Percentiles rank a stretch among this genome's conserved stretches.
Conservation (phyloP, 345 rosid species). For the Aethionema arabicum region DNA sequence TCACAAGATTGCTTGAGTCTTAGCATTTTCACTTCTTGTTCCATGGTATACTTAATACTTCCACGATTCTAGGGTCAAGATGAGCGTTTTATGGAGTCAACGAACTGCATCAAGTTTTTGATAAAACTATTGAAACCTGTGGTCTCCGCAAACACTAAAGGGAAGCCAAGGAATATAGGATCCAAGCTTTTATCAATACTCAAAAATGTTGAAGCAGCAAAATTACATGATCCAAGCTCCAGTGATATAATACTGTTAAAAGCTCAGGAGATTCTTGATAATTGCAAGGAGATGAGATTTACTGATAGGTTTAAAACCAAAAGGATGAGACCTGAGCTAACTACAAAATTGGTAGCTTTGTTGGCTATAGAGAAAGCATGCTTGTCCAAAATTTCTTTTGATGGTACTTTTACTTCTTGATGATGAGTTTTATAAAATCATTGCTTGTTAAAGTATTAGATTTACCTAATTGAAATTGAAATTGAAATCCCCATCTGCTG, state of each 20-base stretch:
- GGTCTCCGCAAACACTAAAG: slow-evolving; percentile 42
- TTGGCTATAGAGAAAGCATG: slow-evolving; percentile 86
- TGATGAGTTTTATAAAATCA: too few relatives aligned
- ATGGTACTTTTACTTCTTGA: slow-evolving; percentile 54
- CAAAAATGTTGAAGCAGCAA: slow-evolving; percentile 49
- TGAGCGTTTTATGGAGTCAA: slow-evolving; percentile 70
- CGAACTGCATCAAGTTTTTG: slow-evolving; percentile 57
- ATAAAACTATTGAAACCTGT: slow-evolving; percentile 77
- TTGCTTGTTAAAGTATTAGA: not conserved
- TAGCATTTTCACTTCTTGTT: too few relatives aligned
- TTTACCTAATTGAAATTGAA: slow-evolving; percentile 4
- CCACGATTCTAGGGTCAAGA: slow-evolving; percentile 68
- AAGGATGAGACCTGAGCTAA: slow-evolving; percentile 68
- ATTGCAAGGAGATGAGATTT: slow-evolving; percentile 66
- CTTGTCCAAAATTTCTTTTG: slow-evolving; percentile 76
- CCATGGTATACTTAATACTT: not conserved
- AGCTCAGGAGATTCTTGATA: slow-evolving; percentile 68
- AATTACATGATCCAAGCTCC: slow-evolving; percentile 50
- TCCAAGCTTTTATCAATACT: slow-evolving; percentile 64
- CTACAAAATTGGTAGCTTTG: slow-evolving; percentile 81
- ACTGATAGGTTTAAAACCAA: slow-evolving; percentile 36
- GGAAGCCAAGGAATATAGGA: slow-evolving; percentile 59
- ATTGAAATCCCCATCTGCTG: not conserved
- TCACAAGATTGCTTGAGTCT: too few relatives aligned
- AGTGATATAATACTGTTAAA: slow-evolving; percentile 48